Evolutionary conservation across 345 rosid species (phyloP).

Genomic region (Syzygium aromaticum): DNA sequence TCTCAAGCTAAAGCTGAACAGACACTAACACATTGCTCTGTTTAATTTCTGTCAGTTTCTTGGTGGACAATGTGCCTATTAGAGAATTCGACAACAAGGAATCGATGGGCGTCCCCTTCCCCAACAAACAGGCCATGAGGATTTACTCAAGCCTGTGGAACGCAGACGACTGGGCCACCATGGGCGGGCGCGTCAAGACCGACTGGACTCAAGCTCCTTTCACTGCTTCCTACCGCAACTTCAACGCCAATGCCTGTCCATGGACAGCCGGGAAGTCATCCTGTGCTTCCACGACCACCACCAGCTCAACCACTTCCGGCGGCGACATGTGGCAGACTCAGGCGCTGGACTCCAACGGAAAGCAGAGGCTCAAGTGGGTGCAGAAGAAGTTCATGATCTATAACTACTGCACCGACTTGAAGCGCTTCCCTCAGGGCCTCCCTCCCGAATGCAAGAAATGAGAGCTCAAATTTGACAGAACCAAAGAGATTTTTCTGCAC

Average conservation of each 20-base stretch:
- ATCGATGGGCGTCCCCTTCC: slow-evolving; percentile 26
- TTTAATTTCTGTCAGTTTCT: slow-evolving; percentile 11
- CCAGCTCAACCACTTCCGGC: neutral
- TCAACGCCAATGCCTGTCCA: slow-evolving; percentile 31
- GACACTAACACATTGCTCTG: neutral
- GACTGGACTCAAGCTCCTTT: slow-evolving; percentile 57
- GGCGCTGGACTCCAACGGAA: slow-evolving; percentile 23
- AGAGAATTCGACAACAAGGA: slow-evolving; percentile 46
- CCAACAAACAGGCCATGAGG: slow-evolving; percentile 39
- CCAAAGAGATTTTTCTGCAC: neutral
- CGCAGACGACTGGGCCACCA: slow-evolving; percentile 55
- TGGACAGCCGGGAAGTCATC: slow-evolving; percentile 21
- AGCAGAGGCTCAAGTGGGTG: slow-evolving; percentile 35
- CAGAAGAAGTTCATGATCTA: slow-evolving; percentile 50
- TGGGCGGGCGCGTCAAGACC: slow-evolving; percentile 43
- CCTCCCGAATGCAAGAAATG: slow-evolving; percentile 32
- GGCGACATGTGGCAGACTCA: slow-evolving; percentile 22
- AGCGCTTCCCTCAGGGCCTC: slow-evolving; percentile 46
- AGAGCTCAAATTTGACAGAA: neutral
- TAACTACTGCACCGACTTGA: slow-evolving; percentile 34
- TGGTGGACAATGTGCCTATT: slow-evolving; percentile 39
- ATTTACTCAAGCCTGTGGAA: slow-evolving; percentile 53
- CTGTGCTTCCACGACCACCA: slow-evolving; percentile 12
- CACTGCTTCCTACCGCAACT: slow-evolving; percentile 37
- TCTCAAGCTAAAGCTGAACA: neutral